Evolutionary conservation across 352 stramenopile species (phyloP), one percentile per base, ranked within the genome.

Genomic region (Phytophthora podocarpi): DNA sequence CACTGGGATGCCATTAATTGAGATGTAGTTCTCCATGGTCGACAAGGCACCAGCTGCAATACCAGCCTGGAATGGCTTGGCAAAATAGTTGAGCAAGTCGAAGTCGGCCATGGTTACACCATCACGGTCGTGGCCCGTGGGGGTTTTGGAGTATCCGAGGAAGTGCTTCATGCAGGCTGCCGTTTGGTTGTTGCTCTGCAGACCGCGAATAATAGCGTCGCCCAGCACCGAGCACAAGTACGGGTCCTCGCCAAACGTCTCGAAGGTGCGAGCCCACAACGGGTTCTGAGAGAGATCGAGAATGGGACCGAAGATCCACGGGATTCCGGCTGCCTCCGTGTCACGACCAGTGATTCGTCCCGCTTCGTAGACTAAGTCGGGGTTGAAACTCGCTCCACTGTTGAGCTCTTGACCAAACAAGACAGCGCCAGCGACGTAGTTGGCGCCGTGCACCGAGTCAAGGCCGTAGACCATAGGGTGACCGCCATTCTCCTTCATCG

Each of bases 21-120:
- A 92, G 35, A 90, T 93, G 76, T 98, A 98, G 52, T 72, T 93
- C 67, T 97, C 91, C 94, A 98, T 98, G 0, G 92, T 81, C 1
- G 91, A 91, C 47, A 94, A 68, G 3, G 78, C 84, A 1, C 80
- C 82, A 15, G 92, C 81, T 4, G 87, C 70, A 5, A 94, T 76
- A 0, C 82, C 86, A 4, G 84, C 80, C n/a, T 87, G 67, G 57
- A 95, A 97, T 1, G 88, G 82, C 47, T 89, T 6, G 78, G 88
- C 4, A 83, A 95, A 95, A 54, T 89, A 90, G 61, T 93, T 93
- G 28, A 91, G 70, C 37, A 93, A 37, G 32, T 93, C 78, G 42
- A 77, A 91, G 45, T 90, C 73, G 0, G 67, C 78, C 40, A 90
- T 67, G 1, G 79, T 80, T 24, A 94, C 88, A 15, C 73, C 77